Percentiles rank a stretch among this genome's conserved stretches.
These are phyloP conservation scores for Inonotus obliquus DNA, from an alignment of 1,284 basidiomycete genomes.

Conservation along the genomic window DNA sequence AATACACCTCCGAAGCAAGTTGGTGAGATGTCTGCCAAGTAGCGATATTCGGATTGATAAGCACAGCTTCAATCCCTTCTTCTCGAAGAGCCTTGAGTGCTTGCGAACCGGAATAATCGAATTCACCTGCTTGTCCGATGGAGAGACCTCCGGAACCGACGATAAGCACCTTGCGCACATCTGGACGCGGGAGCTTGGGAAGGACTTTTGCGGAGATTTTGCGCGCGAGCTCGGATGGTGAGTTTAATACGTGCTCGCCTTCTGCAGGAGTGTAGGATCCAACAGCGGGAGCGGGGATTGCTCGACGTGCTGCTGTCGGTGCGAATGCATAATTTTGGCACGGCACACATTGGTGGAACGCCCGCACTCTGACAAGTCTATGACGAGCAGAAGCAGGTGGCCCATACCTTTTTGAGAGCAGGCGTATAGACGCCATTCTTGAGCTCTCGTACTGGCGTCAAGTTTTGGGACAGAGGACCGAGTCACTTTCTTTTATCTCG, in stretches of 20 bases:
- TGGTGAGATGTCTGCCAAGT: slow-evolving; percentile 98
- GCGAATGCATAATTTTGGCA: neutral
- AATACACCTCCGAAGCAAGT: slow-evolving; percentile 95
- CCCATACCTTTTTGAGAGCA: slow-evolving; percentile 9
- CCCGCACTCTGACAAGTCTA: slow-evolving; percentile 3
- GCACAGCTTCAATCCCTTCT: slow-evolving; percentile 91
- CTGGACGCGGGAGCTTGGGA: slow-evolving; percentile 78
- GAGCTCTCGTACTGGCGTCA: neutral
- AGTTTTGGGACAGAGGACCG: neutral
- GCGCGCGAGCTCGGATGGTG: slow-evolving; percentile 88
- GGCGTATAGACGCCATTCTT: slow-evolving; percentile 14
- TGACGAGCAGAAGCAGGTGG: neutral
- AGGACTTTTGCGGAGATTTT: slow-evolving; percentile 89
- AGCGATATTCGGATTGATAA: slow-evolving; percentile 97
- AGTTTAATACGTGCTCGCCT: slow-evolving; percentile 81
- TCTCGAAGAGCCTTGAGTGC: slow-evolving; percentile 98
- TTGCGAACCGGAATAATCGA: slow-evolving; percentile 99
- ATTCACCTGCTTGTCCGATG: slow-evolving; percentile 99
- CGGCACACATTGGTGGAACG: slow-evolving; percentile 9
- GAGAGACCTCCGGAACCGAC: slow-evolving; percentile 95
- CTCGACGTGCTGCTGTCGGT: slow-evolving; percentile 30
- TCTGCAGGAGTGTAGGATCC: slow-evolving; percentile 66
- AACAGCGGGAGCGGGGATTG: slow-evolving; percentile 76
- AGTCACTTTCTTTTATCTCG: slow-evolving; percentile 1
- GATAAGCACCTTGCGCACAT: slow-evolving; percentile 95